Evolutionary conservation across 2,329 filamentous ascomycete species (phyloP).

Genomic region (Aspergillus fructus): DNA sequence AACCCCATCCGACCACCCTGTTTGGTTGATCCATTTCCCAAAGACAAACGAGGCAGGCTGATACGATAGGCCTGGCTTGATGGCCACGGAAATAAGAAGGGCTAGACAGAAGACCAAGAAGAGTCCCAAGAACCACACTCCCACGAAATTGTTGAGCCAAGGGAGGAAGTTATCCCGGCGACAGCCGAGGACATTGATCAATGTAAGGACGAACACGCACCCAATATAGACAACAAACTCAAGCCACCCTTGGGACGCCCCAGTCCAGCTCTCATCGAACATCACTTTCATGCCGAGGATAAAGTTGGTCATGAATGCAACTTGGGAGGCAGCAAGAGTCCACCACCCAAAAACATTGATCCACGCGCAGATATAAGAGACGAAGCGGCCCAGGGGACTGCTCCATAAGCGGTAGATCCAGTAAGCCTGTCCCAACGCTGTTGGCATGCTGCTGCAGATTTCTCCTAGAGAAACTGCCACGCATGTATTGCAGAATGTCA

Average conservation of each 20-base stretch:
- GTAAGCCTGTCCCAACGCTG: slow-evolving; percentile 60
- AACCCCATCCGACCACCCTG: slow-evolving; percentile 55
- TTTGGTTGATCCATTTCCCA: slow-evolving; percentile 51
- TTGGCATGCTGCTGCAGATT: slow-evolving; percentile 64
- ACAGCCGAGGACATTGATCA: slow-evolving; percentile 54
- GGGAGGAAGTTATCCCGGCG: slow-evolving; percentile 50
- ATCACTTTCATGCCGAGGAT: slow-evolving; percentile 57
- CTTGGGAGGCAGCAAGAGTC: slow-evolving; percentile 55
- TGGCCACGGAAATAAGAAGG: slow-evolving; percentile 54
- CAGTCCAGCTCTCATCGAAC: slow-evolving; percentile 51
- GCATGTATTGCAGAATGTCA: slow-evolving; percentile 61
- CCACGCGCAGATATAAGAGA: slow-evolving; percentile 59
- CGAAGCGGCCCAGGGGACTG: slow-evolving; percentile 46
- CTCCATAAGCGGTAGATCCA: slow-evolving; percentile 52
- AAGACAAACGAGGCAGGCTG: slow-evolving; percentile 56
- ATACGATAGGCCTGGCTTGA: slow-evolving; percentile 45
- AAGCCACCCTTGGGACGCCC: slow-evolving; percentile 50
- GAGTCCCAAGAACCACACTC: slow-evolving; percentile 53
- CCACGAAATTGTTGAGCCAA: slow-evolving; percentile 58
- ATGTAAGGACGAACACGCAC: slow-evolving; percentile 49
- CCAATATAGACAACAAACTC: slow-evolving; percentile 57
- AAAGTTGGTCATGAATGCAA: slow-evolving; percentile 60
- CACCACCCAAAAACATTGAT: slow-evolving; percentile 63
- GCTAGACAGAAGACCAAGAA: slow-evolving; percentile 55
- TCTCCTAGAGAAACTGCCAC: slow-evolving; percentile 67